Evolutionary conservation across 2,329 filamentous ascomycete species (phyloP).

Genomic region (Coniochaeta sp.): DNA sequence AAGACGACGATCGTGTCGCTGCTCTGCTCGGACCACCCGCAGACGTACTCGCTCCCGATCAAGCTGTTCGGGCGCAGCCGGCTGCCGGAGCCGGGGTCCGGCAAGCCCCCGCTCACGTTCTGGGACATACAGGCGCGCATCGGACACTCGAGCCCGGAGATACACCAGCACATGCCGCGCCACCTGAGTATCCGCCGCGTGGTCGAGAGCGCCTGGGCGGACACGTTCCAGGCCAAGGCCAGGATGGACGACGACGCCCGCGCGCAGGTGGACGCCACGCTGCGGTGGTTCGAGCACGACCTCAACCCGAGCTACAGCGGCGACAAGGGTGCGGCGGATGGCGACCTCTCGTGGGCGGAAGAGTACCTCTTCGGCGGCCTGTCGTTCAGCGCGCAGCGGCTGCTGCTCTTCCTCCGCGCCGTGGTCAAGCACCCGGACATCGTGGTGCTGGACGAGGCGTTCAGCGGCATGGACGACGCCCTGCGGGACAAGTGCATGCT

Average conservation of each 20-base stretch:
- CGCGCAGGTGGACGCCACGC: constrained; percentile 57
- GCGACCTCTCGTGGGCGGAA: constrained; percentile 54
- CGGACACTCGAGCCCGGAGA: constrained; percentile 88
- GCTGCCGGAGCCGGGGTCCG: constrained; percentile 63
- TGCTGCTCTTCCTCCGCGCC: constrained; percentile 77
- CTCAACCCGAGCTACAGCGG: constrained; percentile 47
- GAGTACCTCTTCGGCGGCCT: constrained; percentile 63
- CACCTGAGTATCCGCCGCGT: constrained; percentile 65
- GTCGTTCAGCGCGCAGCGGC: constrained; percentile 74
- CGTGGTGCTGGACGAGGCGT: constrained; percentile 80
- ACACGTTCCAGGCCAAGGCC: constrained; percentile 72
- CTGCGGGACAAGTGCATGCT: constrained; percentile 81
- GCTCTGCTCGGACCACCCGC: constrained; percentile 91
- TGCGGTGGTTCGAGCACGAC: constrained; percentile 73
- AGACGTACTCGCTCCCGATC: constrained; percentile 84
- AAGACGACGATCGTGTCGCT: constrained; percentile 93
- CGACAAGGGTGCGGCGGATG: constrained; percentile 17
- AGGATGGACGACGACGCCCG: constrained; percentile 50
- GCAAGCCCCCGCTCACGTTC: constrained; percentile 67
- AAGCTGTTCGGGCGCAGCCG: constrained; percentile 77
- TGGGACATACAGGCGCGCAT: constrained; percentile 89
- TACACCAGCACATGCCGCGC: constrained; percentile 87
- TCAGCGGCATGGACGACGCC: constrained; percentile 74
- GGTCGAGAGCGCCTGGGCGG: constrained; percentile 82
- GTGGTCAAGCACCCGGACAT: constrained; percentile 75